Evolutionary conservation across 1,139 yeast species (phyloP).

Genomic region (Sugiyamaella paludigena): DNA sequence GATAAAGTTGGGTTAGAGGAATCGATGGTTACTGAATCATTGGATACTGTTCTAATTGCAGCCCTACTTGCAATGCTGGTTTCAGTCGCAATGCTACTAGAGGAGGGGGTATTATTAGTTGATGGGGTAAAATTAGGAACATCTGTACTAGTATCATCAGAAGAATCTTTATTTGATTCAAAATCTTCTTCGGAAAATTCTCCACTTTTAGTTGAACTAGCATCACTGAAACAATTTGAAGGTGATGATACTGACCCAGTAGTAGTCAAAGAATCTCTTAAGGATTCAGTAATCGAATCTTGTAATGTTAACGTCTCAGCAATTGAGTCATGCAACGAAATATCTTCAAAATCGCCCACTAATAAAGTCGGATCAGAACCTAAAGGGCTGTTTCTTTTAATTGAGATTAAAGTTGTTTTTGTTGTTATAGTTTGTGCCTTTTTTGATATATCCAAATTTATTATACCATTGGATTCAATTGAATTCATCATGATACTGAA

Average conservation of each 20-base stretch:
- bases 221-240: slow-evolving; percentile 21
- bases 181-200: slow-evolving; percentile 14
- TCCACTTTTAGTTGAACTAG: slow-evolving; percentile 19
- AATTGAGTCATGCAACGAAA: slow-evolving; percentile 19
- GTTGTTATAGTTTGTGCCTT: too few relatives aligned
- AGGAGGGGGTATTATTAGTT: neutral
- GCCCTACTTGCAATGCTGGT: too few relatives aligned
- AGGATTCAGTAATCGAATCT: slow-evolving; percentile 6
- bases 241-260: slow-evolving; percentile 21
- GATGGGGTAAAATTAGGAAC: neutral
- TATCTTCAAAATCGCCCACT: slow-evolving; percentile 32
- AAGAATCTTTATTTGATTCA: neutral
- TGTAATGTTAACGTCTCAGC: neutral
- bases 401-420: too few relatives aligned
- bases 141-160: neutral
- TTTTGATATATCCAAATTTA: too few relatives aligned
- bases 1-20: too few relatives aligned
- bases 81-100: too few relatives aligned
- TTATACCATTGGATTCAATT: too few relatives aligned
- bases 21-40: too few relatives aligned
- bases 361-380: slow-evolving; percentile 13
- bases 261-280: slow-evolving; percentile 17
- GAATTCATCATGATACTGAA: too few relatives aligned
- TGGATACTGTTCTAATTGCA: too few relatives aligned
- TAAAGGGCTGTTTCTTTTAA: too few relatives aligned